Percentiles rank a stretch among this genome's conserved stretches.
Conservation (phyloP, 306 rosid genomes). For the Vigna reflexopilosa region DNA sequence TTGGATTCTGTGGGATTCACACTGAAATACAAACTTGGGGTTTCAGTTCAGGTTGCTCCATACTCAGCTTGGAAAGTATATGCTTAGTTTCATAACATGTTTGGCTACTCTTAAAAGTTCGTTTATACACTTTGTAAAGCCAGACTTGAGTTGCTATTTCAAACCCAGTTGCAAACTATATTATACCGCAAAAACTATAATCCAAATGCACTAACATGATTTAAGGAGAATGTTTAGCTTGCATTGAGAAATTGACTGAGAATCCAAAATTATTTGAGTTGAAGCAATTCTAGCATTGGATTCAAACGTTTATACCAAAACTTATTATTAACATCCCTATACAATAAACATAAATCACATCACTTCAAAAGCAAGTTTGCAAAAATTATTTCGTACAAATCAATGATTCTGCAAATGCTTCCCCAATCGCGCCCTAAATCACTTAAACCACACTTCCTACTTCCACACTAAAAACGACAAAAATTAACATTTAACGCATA, state of each 20-base stretch:
- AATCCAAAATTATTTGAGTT: not conserved
- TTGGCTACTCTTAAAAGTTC: no score
- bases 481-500: slow-evolving; percentile 25
- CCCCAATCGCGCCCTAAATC: not conserved
- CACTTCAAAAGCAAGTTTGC: not conserved
- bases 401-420: not conserved
- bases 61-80: no score
- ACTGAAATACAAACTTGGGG: no score
- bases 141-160: no score
- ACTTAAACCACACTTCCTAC: not conserved
- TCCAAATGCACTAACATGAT: not conserved
- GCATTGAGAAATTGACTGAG: not conserved
- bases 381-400: not conserved
- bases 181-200: no score
- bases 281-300: not conserved
- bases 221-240: not conserved
- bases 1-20: no score
- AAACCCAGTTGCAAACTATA: no score
- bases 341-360: not conserved
- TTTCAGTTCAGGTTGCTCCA: no score
- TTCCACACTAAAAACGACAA: slow-evolving; percentile 1
- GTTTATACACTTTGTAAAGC: no score
- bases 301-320: not conserved
- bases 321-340: not conserved
- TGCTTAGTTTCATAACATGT: no score